Evolutionary conservation across 176 grass and related monocot species (phyloP).

Genomic region (Hordeum vulgare): MorexV3_pseudomolecules_assembly NC_058520.1:45352174-45352673

Average conservation of each 20-base stretch:
- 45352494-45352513: constrained; percentile 8
- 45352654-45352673: constrained; percentile 25
- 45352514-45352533: no score
- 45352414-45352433: constrained; percentile 16
- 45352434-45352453: background rate
- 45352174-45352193: background rate
- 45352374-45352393: constrained; percentile 57
- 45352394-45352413: constrained; percentile 42
- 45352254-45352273: background rate
- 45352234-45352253: background rate
- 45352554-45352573: background rate
- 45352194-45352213: background rate
- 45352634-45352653: constrained; percentile 16
- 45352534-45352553: background rate
- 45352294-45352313: constrained; percentile 41
- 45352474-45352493: background rate
- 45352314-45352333: constrained; percentile 12
- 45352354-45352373: constrained; percentile 18
- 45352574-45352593: constrained; percentile 16
- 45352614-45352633: background rate
- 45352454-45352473: background rate
- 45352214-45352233: background rate
- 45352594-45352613: constrained; percentile 16
- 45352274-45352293: constrained; percentile 19
- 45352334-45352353: constrained; percentile 39